Evolutionary conservation across 225 moss, liverwort and hornwort genomes (phyloP), one percentile per base, ranked within the genome.

Genomic region (Sphagnum contortum): DNA sequence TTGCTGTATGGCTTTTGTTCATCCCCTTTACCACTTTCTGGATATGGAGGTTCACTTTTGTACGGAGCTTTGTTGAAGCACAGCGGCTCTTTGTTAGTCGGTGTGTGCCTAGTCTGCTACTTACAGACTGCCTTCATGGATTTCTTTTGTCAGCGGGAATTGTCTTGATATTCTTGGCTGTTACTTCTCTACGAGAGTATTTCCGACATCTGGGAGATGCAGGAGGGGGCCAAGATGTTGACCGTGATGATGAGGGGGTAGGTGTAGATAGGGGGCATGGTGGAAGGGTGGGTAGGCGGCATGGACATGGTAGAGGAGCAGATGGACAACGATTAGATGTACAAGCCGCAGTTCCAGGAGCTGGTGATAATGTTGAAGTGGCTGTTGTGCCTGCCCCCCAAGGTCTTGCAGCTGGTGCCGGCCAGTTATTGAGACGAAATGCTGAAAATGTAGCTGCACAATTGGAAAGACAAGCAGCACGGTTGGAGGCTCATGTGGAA

Each of bases 21-120:
- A 93, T 98, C 47, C 98, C 98, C 3, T 93, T 93, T 67, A 84
- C 87, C 14, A 98, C 98, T 47, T 91, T 98, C 70, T 98, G 98
- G 98, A 91, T 98, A 71, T 98, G 98, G 98, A 85, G 89, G 71
- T 88, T 98, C 68, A 93, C 91, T 7, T 93, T 98, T 69, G 98
- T 98, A 62, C 89, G 93, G 72, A 98, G 98, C 74, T 83, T 83
- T 72, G 76, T 85, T 48, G 98, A 93, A 76, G 98, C 98, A 8
- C 91, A 86, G 59, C 87, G 79, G 57, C 89, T 98, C 45, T 92
- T 98, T 68, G 67, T 91, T 69, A 89, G 98, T 75, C 87, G 93
- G 72, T 91, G 85, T 79, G 77, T 86, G 60, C 82, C 86, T 51
- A 83, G 89, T 70, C 84, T 98, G 71, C 82, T 98, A 62, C 79